Evolutionary conservation across 805 yeast genomes (phyloP).

Genomic region (Starmerella roubikii): DNA sequence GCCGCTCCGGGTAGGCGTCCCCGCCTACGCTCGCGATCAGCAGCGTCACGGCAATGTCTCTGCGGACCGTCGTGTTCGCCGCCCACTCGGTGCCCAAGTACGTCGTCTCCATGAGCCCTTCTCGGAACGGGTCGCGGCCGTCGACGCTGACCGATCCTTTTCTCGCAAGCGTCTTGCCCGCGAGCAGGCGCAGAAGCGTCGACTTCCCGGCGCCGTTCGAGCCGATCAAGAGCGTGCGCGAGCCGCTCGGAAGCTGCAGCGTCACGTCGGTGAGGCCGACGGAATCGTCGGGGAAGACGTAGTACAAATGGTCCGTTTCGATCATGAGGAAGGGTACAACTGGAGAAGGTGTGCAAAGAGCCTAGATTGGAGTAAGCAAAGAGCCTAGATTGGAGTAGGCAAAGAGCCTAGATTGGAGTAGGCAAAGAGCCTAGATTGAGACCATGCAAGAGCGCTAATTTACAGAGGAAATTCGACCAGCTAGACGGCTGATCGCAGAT

Average conservation of each 20-base stretch:
- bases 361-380: too few relatives aligned
- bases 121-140: conserved; percentile 80
- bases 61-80: conserved; percentile 69
- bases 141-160: conserved; percentile 59
- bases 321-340: too few relatives aligned
- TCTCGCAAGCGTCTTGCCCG: conserved; percentile 80
- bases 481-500: too few relatives aligned
- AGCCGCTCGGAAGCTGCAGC: conserved; percentile 50
- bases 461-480: too few relatives aligned
- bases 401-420: too few relatives aligned
- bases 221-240: conserved; percentile 70
- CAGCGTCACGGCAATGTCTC: conserved; percentile 79
- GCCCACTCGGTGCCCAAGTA: conserved; percentile 98
- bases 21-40: conserved; percentile 74
- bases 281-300: conserved; percentile 48
- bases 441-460: too few relatives aligned
- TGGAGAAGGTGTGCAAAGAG: too few relatives aligned
- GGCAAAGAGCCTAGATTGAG: too few relatives aligned
- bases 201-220: conserved; percentile 98
- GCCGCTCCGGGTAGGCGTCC: conserved; percentile 56
- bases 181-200: conserved; percentile 66
- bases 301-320: conserved; percentile 49
- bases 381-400: too few relatives aligned
- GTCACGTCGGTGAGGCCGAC: conserved; percentile 57
- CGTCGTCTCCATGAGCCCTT: conserved; percentile 37